Percentiles rank a stretch among this genome's conserved stretches.
Evolutionary conservation across 371 early-diverging fungal species (phyloP).

Genomic region (Mortierella sp.): DNA sequence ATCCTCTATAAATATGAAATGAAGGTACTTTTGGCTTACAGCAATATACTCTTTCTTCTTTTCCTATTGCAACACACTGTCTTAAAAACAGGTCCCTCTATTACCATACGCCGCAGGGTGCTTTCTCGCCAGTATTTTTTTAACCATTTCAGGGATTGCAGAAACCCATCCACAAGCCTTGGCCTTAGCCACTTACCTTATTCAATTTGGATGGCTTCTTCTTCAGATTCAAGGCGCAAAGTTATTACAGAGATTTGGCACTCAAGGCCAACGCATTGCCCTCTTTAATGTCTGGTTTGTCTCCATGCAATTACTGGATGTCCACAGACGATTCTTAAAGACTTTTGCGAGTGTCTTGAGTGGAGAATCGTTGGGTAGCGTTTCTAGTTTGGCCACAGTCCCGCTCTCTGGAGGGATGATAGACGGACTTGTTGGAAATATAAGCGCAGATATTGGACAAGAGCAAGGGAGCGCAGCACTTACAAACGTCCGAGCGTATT

Average conservation of each 20-base stretch:
- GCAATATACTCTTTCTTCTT: background rate
- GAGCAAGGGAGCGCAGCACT: background rate
- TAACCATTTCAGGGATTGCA: slow-evolving; percentile 50
- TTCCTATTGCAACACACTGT: background rate
- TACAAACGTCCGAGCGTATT: slow-evolving; percentile 21
- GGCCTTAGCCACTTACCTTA: slow-evolving; percentile 33
- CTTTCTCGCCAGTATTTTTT: slow-evolving; percentile 39
- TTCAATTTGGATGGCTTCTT: slow-evolving; percentile 48
- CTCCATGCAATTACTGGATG: slow-evolving; percentile 38
- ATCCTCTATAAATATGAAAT: too few species aligned
- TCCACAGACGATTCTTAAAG: slow-evolving; percentile 35
- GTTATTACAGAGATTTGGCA: slow-evolving; percentile 31
- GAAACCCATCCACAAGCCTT: slow-evolving; percentile 52
- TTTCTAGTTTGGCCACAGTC: too few species aligned
- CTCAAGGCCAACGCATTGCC: slow-evolving; percentile 18
- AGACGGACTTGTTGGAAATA: background rate
- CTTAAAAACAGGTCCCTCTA: slow-evolving; percentile 27
- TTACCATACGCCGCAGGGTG: slow-evolving; percentile 51
- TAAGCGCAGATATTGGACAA: slow-evolving; percentile 5
- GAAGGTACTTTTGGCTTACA: background rate
- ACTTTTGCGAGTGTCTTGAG: background rate
- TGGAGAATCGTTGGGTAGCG: background rate
- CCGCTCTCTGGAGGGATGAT: background rate
- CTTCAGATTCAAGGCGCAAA: slow-evolving; percentile 41
- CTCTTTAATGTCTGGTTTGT: slow-evolving; percentile 46